Percentiles rank a stretch among this genome's conserved stretches.
These are phyloP conservation scores for Pilasporangium apinafurcum DNA, from an alignment of 352 stramenopile species.

Conservation along the genomic window DNA sequence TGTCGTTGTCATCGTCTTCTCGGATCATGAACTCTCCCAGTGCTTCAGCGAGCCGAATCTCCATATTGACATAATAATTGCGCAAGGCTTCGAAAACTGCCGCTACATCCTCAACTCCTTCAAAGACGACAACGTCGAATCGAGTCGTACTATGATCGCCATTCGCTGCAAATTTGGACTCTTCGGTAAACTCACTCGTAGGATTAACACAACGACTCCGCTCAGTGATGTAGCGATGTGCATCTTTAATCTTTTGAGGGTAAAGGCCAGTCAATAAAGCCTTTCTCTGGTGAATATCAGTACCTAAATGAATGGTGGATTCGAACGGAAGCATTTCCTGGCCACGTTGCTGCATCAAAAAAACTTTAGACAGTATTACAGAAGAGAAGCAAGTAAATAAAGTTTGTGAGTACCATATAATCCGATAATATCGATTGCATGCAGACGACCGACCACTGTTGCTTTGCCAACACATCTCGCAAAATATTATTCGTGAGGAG, in stretches of 20 bases:
- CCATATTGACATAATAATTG: slow-evolving; percentile 21
- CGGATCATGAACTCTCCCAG: slow-evolving; percentile 26
- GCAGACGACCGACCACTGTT: neutral
- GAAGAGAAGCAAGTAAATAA: too few species aligned
- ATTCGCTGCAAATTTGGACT: slow-evolving; percentile 24
- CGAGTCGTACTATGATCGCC: slow-evolving; percentile 20
- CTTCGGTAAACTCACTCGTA: slow-evolving; percentile 13
- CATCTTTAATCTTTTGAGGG: slow-evolving; percentile 8
- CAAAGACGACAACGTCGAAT: slow-evolving; percentile 27
- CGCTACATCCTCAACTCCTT: slow-evolving; percentile 11
- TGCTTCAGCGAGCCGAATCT: slow-evolving; percentile 29
- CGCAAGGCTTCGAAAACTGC: slow-evolving; percentile 28
- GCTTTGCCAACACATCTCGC: too few species aligned
- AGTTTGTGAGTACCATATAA: neutral
- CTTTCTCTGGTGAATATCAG: slow-evolving; percentile 13
- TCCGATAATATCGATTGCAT: neutral
- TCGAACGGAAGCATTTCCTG: slow-evolving; percentile 28
- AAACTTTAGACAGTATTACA: too few species aligned
- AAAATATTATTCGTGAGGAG: too few species aligned
- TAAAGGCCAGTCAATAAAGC: slow-evolving; percentile 15
- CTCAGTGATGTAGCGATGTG: slow-evolving; percentile 16
- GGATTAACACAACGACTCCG: slow-evolving; percentile 19
- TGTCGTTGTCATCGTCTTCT: slow-evolving; percentile 12
- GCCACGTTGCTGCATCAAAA: slow-evolving; percentile 9
- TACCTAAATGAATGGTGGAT: slow-evolving; percentile 17